Evolutionary conservation across 2,329 filamentous ascomycete species (phyloP), one percentile per base, ranked within the genome.

Genomic region (Beauveria sp.): DNA sequence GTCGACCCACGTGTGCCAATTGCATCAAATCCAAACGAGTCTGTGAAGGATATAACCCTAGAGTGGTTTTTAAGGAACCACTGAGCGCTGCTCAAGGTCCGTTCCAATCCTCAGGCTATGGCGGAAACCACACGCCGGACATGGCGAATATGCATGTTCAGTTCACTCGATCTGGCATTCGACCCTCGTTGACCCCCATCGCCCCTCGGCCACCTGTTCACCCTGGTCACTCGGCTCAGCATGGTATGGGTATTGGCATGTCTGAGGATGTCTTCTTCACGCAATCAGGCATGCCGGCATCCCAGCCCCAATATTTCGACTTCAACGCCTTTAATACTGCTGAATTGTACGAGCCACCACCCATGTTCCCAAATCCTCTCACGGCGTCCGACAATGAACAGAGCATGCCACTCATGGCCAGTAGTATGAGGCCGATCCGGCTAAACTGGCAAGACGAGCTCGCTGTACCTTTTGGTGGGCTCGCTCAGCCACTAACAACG

Each of bases 11-110:
- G 30, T 94, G 91, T 75, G 86, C 82, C 69, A 96, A 96, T 70
- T 96, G 91, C 75, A 85, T 89, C 76, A 94, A 93, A 70, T 93
- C 90, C 20, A 93, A 92, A 73, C 83, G 91, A 16, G 80, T 86
- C 66, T 96, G 91, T 71, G 90, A 94, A 72, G 91, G 91, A 58
- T 94, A 94, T 72, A 91, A 86, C 66, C 88, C 91, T 71, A 84
- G 88, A 52, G 86, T 94, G 59, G 80, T 91, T 62, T 94, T 93
- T 80, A 93, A 91, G 71, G 83, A 90, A 55, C 87, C 86, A 5
- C 76, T 88, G 61, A 84, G 85, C 57, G 79, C 83, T 43, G 22
- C 57, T 5, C 56, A 64, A 18, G 57, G 56, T 6, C 48, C 46
- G 37, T 50, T 56, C 56, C 47, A 62, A 34, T 34, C 55, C 57